Evolutionary conservation across 1,139 yeast genomes (phyloP).

Genomic region (Oligophagozyma castellii): DNA sequence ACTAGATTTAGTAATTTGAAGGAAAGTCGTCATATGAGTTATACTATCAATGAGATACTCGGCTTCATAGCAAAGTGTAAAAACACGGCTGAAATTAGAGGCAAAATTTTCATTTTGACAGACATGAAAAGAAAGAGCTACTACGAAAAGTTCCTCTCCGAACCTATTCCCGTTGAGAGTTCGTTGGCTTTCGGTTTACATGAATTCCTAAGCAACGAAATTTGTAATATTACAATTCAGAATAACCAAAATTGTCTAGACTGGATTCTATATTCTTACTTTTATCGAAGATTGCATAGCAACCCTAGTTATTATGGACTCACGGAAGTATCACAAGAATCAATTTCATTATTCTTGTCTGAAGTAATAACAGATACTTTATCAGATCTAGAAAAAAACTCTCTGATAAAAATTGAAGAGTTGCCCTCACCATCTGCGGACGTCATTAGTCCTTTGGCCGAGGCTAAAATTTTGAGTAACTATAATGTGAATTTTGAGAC

Average conservation of each 20-base stretch:
- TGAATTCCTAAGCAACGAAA: conserved; percentile 61
- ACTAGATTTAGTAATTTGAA: conserved; percentile 62
- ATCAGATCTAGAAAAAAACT: conserved; percentile 46
- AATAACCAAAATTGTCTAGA: conserved; percentile 79
- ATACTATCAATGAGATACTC: conserved; percentile 47
- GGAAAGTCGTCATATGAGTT: conserved; percentile 59
- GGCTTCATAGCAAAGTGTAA: conserved; percentile 72
- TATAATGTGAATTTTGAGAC: conserved; percentile 52
- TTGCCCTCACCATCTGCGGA: conserved; percentile 26
- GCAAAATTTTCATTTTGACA: conserved; percentile 44
- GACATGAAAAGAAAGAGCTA: conserved; percentile 42
- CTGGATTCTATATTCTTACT: conserved; percentile 75
- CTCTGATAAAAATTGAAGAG: conserved; percentile 43
- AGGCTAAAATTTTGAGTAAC: conserved; percentile 47
- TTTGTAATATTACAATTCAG: conserved; percentile 49
- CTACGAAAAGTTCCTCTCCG: conserved; percentile 56
- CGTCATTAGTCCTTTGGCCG: conserved; percentile 28
- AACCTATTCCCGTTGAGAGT: conserved; percentile 79
- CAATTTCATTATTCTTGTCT: conserved; percentile 68
- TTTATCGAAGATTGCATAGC: conserved; percentile 62
- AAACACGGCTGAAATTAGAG: conserved; percentile 21
- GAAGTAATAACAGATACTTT: conserved; percentile 69
- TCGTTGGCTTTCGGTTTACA: conserved; percentile 42
- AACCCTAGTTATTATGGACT: conserved; percentile 88
- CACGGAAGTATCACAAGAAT: conserved; percentile 45